phyloP scores from a whole-genome alignment of 768 basidiomycete genomes.

The Heimioporus sp. region DNA sequence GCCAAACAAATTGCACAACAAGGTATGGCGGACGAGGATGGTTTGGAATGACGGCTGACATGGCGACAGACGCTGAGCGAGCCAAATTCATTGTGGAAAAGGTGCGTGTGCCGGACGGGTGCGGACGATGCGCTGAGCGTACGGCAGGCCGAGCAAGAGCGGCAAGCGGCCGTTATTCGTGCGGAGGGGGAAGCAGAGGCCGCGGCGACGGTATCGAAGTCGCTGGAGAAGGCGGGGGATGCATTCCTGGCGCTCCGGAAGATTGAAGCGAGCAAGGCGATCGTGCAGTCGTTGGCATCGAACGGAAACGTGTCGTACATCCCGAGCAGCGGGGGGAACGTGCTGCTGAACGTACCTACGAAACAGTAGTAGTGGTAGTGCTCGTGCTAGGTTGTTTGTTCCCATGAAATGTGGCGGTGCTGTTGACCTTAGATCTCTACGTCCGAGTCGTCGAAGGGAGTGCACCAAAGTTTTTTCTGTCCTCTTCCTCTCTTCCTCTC shows the following conservation, averaged over 20 bases:
- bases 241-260: conserved; percentile 93
- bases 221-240: conserved; percentile 92
- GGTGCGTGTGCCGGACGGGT: conserved; percentile 41
- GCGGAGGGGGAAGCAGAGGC: conserved; percentile 99
- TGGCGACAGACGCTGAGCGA: conserved; percentile 82
- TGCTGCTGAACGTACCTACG: conserved; percentile 80
- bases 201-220: conserved; percentile 85
- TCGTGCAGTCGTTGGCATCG: conserved; percentile 76
- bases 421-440: conserved; percentile 15
- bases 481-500: neutral
- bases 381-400: conserved; percentile 8
- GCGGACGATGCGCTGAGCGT: conserved; percentile 16
- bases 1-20: conserved; percentile 99
- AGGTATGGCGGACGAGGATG: conserved; percentile 46
- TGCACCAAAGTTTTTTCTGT: conserved; percentile 16
- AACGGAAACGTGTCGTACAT: conserved; percentile 91
- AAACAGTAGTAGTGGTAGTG: conserved; percentile 26
- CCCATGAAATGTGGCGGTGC: conserved; percentile 28
- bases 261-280: conserved; percentile 98
- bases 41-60: conserved; percentile 12
- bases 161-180: conserved; percentile 96
- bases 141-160: conserved; percentile 92
- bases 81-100: conserved; percentile 99
- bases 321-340: conserved; percentile 75
- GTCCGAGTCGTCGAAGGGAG: conserved; percentile 22